These are phyloP conservation scores for Pythium utonaiense DNA, from an alignment of 352 stramenopile species.

Conservation along the genomic window DNA sequence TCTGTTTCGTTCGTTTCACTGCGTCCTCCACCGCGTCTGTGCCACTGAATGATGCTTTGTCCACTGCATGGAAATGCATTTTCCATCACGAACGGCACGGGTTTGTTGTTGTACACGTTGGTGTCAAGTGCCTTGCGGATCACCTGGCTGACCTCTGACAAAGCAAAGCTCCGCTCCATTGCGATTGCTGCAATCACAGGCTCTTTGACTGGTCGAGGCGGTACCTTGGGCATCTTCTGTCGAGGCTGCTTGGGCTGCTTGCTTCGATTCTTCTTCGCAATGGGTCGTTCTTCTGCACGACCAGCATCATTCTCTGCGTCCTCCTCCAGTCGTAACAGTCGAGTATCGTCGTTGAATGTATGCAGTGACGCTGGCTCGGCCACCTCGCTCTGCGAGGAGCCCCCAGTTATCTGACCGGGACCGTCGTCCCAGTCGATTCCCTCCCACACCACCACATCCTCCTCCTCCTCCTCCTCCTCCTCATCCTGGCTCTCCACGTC, in stretches of 20 bases:
- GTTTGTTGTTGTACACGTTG: conserved; percentile 59
- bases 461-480: conserved; percentile 7
- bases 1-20: not conserved
- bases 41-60: conserved; percentile 28
- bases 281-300: not conserved
- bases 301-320: not conserved
- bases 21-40: conserved; percentile 13
- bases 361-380: not conserved
- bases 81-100: conserved; percentile 33
- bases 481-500: not conserved
- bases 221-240: conserved; percentile 9
- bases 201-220: conserved; percentile 8
- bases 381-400: not conserved
- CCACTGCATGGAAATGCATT: conserved; percentile 26
- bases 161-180: conserved; percentile 40
- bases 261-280: not conserved
- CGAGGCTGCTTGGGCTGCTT: not conserved
- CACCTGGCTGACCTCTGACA: conserved; percentile 30
- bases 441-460: not conserved
- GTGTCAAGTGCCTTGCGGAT: conserved; percentile 40
- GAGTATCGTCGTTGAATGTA: not conserved
- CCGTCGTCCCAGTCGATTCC: not conserved
- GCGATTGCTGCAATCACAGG: conserved; percentile 30
- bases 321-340: not conserved
- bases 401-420: not conserved